Conservation (phyloP, 2,329 filamentous ascomycete genomes). For the Sclerotinia spermophila region DNA sequence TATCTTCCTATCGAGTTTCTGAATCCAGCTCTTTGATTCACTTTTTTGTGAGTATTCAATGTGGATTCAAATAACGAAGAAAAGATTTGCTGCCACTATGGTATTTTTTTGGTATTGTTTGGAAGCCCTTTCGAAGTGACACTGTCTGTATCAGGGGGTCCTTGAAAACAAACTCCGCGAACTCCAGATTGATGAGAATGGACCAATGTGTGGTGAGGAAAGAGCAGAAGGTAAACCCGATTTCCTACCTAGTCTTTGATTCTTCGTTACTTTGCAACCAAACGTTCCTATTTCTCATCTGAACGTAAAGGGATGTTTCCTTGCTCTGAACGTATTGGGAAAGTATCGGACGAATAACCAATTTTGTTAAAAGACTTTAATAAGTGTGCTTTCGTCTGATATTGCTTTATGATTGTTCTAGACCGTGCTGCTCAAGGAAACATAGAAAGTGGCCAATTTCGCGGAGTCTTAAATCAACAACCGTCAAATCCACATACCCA, state of each 20-base stretch:
- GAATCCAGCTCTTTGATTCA: not conserved
- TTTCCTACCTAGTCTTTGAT: not conserved
- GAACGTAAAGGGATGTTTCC: not conserved
- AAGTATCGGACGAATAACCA: constrained; percentile 5
- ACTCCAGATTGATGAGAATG: not conserved
- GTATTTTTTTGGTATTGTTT: not conserved
- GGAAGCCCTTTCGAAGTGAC: not conserved
- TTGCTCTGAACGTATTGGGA: not conserved
- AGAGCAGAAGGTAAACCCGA: not conserved
- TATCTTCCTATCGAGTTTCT: not conserved
- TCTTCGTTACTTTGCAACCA: not conserved
- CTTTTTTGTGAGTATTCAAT: not conserved
- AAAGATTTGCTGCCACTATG: not conserved
- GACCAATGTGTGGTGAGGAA: not conserved
- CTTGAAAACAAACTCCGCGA: not conserved
- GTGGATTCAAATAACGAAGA: not conserved
- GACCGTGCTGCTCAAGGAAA: not conserved
- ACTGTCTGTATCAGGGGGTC: not conserved
- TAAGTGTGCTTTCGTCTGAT: not conserved
- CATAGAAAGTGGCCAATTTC: constrained; percentile 12
- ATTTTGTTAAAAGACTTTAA: not conserved
- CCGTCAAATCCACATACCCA: not conserved
- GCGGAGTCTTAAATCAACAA: not conserved
- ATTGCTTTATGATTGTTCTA: not conserved
- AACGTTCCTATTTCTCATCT: not conserved